These are phyloP conservation scores for Suaeda aralocaspica DNA, from an alignment of 148 eudicot species.

Conservation along the genomic window DNA sequence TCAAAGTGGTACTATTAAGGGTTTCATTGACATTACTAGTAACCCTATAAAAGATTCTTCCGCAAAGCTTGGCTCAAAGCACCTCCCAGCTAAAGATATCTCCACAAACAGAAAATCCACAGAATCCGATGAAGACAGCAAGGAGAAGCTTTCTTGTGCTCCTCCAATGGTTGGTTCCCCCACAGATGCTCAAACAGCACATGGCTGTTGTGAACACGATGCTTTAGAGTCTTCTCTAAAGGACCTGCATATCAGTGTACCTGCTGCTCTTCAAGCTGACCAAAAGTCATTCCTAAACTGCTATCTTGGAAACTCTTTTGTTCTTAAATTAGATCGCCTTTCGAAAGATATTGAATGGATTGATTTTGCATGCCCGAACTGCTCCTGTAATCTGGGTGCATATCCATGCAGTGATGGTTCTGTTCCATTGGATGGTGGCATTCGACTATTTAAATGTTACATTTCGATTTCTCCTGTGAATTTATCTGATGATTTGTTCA, in stretches of 20 bases:
- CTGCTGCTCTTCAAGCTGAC: conserved; percentile 42
- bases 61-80: conserved; percentile 8
- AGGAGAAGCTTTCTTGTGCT: conserved; percentile 2
- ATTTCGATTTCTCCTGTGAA: conserved; percentile 56
- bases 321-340: conserved; percentile 56
- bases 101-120: conserved; percentile 12
- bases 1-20: conserved; percentile 21
- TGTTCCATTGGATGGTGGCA: conserved; percentile 68
- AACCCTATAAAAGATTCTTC: conserved; percentile 5
- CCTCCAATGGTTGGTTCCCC: background rate
- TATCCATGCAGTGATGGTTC: conserved; percentile 50
- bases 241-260: conserved; percentile 27
- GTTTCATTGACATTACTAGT: conserved; percentile 7
- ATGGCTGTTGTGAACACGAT: conserved; percentile 36
- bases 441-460: conserved; percentile 75
- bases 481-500: conserved; percentile 47
- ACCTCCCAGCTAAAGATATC: conserved; percentile 13
- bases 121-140: background rate
- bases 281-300: conserved; percentile 81
- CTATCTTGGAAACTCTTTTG: conserved; percentile 76
- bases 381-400: conserved; percentile 74
- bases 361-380: conserved; percentile 59
- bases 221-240: conserved; percentile 24
- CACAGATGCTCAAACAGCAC: conserved; percentile 24
- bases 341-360: conserved; percentile 78